These are phyloP conservation scores for Fabrea salina DNA, from an alignment of 169 alveolate species.

Conservation along the genomic window DNA sequence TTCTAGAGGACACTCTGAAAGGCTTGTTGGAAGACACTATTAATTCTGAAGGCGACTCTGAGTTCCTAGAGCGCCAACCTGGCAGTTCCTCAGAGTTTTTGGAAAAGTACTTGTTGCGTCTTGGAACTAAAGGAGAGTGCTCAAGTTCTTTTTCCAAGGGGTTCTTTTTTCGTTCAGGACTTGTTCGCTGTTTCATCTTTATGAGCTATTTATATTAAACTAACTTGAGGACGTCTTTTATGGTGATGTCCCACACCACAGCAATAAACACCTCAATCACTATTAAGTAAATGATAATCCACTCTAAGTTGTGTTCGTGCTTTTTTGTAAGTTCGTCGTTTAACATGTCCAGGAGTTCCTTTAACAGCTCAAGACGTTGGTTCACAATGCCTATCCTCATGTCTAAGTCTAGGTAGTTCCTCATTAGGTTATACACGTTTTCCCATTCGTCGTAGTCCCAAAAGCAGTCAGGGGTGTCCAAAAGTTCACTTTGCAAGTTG, in stretches of 20 bases:
- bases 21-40: too few species aligned
- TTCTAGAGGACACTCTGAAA: too few species aligned
- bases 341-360: constrained; percentile 84
- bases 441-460: constrained; percentile 86
- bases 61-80: too few species aligned
- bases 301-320: constrained; percentile 83
- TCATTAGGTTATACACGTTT: constrained; percentile 67
- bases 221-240: constrained; percentile 75
- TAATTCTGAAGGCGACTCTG: too few species aligned
- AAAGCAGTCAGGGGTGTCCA: constrained; percentile 83
- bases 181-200: too few species aligned
- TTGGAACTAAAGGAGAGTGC: too few species aligned
- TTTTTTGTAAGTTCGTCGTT: constrained; percentile 68
- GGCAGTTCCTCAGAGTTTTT: too few species aligned
- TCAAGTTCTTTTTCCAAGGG: too few species aligned
- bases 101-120: too few species aligned
- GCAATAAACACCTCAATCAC: constrained; percentile 78
- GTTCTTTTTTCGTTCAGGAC: too few species aligned
- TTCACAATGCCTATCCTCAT: constrained; percentile 81
- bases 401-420: constrained; percentile 80
- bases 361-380: constrained; percentile 78
- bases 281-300: constrained; percentile 80
- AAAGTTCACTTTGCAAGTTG: constrained; percentile 77
- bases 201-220: constrained; percentile 36
- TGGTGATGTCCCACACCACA: constrained; percentile 80